Evolutionary conservation across 2,329 filamentous ascomycete species (phyloP), one percentile per base, ranked within the genome.

Genomic region (Exophiala sp.): DNA sequence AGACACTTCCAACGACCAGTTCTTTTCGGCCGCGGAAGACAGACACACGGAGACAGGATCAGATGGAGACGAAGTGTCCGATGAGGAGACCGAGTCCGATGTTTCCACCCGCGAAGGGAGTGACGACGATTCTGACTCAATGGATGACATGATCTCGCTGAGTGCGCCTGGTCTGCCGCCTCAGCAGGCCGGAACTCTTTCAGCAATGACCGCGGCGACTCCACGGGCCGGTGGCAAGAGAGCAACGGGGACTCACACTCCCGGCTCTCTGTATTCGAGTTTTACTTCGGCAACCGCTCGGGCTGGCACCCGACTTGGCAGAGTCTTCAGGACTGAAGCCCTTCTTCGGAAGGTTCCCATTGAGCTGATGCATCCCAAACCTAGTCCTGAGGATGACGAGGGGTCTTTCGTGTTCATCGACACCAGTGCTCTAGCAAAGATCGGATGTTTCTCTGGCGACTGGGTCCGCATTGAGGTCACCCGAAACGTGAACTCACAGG

Each of bases 401-500:
- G 81, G 85, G 60, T 83, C 88, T 1, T 82, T 93, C 41, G 79
- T 97, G 1, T 98, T 91, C 62, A 90, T 98, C 3, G 89, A 96
- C 61, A 85, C 94, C 6, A 83, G 81, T 50, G 87, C 88, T 1
- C 70, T 98, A 16, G 85, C 88, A 11, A 89, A 90, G 60, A 85
- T 98, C 46, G 90, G 91, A 13, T 97, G 91, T 67, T 98, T 98
- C 65, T 97, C 91, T 0, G 93, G 93, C 23, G 93, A 98, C 64
- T 98, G 93, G 93, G 88, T 95, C 9, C 83, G 85, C 18, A 75
- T 96, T 9, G 88, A 95, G 68, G 77, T 81, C 4, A 79, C 86
- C 0, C 78, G 86, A 58, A 18, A 82, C 80, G 55, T 86, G 83
- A 65, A 68, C 53, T 62, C 64, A 49, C 65, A 70, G 38, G 66